Conservation (phyloP, 805 yeast species). For the Saccharomycopsis capsularis region DNA sequence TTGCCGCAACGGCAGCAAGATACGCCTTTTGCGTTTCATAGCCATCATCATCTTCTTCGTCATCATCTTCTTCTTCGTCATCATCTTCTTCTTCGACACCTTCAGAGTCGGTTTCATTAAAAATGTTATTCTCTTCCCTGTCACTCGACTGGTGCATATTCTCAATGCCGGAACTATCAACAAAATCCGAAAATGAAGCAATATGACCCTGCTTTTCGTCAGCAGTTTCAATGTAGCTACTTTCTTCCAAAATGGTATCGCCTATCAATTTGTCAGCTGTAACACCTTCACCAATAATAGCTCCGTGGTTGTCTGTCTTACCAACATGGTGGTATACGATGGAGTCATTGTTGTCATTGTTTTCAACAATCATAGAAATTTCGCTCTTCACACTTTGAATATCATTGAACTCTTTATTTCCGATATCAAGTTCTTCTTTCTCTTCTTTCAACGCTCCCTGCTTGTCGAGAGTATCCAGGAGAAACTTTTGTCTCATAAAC, state of each 20-base stretch:
- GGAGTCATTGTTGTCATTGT: background rate
- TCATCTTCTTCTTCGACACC: background rate
- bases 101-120: background rate
- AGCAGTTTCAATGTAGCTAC: background rate
- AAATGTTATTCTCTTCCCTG: background rate
- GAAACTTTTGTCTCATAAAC: background rate
- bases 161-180: background rate
- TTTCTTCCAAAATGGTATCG: conserved; percentile 5
- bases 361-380: background rate
- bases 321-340: background rate
- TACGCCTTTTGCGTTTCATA: background rate
- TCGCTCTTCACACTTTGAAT: background rate
- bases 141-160: background rate
- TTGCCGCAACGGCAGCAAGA: background rate
- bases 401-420: background rate
- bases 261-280: background rate
- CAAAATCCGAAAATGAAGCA: background rate
- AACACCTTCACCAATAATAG: background rate
- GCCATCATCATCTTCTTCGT: background rate
- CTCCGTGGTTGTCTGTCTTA: background rate
- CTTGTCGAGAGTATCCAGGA: background rate
- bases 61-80: background rate
- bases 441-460: background rate
- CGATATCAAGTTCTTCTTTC: background rate
- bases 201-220: background rate